Evolutionary conservation across 768 basidiomycete species (phyloP).

Genomic region (Pisolithus marmoratus): DNA sequence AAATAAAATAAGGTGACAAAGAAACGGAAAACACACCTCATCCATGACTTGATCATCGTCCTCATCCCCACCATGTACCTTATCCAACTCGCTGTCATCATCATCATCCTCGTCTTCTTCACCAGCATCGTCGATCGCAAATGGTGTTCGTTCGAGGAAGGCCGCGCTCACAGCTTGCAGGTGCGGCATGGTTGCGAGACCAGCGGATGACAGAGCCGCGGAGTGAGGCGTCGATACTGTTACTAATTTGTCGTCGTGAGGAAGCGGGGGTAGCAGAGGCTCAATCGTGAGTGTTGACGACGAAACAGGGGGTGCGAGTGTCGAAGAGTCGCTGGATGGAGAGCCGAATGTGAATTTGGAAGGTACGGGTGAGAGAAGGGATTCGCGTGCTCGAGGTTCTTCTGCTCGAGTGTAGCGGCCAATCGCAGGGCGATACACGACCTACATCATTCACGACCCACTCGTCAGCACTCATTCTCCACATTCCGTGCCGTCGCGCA

Average conservation of each 20-base stretch:
- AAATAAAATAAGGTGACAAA: not conserved
- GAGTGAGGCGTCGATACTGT: slow-evolving; percentile 20
- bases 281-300: slow-evolving; percentile 51
- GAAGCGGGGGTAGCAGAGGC: too few relatives aligned
- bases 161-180: slow-evolving; percentile 75
- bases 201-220: slow-evolving; percentile 20
- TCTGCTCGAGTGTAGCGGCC: slow-evolving; percentile 78
- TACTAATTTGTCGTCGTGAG: not conserved
- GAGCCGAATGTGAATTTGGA: slow-evolving; percentile 44
- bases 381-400: slow-evolving; percentile 86
- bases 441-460: slow-evolving; percentile 29
- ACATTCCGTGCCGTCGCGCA: not conserved
- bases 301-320: slow-evolving; percentile 24
- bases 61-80: slow-evolving; percentile 41
- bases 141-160: slow-evolving; percentile 87
- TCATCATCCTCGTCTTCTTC: slow-evolving; percentile 50
- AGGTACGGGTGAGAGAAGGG: slow-evolving; percentile 63
- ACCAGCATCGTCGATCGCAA: slow-evolving; percentile 94
- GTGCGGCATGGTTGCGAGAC: slow-evolving; percentile 55
- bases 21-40: slow-evolving; percentile 48
- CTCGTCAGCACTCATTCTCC: not conserved
- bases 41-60: slow-evolving; percentile 82
- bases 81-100: slow-evolving; percentile 54
- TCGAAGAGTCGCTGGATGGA: slow-evolving; percentile 29
- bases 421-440: slow-evolving; percentile 76